Conservation (phyloP, 202 grass and related monocot genomes). For the Digitaria exilis region DNA sequence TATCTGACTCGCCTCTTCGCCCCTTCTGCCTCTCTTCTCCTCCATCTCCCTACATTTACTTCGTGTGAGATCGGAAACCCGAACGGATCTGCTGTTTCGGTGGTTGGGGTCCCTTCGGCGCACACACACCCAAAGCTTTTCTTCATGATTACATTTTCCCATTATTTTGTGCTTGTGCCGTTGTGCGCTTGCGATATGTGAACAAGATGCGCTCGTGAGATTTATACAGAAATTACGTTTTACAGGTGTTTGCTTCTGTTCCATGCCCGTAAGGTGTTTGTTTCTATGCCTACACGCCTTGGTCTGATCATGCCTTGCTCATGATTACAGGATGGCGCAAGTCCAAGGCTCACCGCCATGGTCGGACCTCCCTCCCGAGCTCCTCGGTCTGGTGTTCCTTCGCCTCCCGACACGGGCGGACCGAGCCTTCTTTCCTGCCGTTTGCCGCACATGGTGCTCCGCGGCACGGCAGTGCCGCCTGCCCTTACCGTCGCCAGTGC, state of each 20-base stretch:
- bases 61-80: not conserved
- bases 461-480: not conserved
- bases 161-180: too few relatives aligned
- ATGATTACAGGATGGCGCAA: not conserved
- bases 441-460: not conserved
- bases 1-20: not conserved
- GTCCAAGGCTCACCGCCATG: not conserved
- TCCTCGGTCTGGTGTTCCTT: not conserved
- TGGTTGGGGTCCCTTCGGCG: not conserved
- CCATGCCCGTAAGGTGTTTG: not conserved
- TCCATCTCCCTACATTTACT: not conserved
- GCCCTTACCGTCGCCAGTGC: not conserved
- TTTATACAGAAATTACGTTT: not conserved
- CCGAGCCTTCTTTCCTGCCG: not conserved
- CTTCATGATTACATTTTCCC: not conserved
- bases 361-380: not conserved
- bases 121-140: not conserved
- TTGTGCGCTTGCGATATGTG: not conserved
- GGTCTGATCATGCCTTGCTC: not conserved
- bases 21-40: too few relatives aligned
- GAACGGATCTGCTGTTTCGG: not conserved
- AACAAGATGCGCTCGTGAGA: too few relatives aligned
- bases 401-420: not conserved
- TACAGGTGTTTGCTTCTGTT: not conserved
- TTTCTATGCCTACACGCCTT: not conserved